Conservation (phyloP, 495 filamentous ascomycete species). For the Trichoderma parareesei region DNA sequence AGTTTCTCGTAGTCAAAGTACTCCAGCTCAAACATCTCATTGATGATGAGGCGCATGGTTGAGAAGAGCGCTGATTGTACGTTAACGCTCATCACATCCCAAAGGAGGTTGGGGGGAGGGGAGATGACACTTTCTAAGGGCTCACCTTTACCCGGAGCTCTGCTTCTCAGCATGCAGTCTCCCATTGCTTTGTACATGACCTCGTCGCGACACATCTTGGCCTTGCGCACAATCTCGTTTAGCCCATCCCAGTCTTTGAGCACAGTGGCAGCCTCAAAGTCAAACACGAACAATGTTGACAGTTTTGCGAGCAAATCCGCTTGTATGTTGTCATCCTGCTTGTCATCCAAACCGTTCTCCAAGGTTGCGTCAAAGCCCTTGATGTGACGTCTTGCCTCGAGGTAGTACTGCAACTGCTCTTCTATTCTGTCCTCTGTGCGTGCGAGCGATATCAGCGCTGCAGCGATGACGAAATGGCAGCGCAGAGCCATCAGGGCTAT, state of each 20-base stretch:
- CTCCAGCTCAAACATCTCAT: slow-evolving; percentile 49
- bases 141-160: slow-evolving; percentile 41
- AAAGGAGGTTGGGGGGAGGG: background rate
- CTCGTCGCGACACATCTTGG: slow-evolving; percentile 28
- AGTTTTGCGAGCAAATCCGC: slow-evolving; percentile 54
- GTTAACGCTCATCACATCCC: background rate
- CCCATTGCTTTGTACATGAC: slow-evolving; percentile 44
- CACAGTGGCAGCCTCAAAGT: slow-evolving; percentile 64
- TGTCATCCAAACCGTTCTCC: slow-evolving; percentile 15
- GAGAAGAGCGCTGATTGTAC: slow-evolving; percentile 33
- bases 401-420: slow-evolving; percentile 51
- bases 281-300: slow-evolving; percentile 55
- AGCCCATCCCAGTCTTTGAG: slow-evolving; percentile 62
- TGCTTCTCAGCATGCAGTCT: slow-evolving; percentile 51
- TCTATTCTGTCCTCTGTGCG: slow-evolving; percentile 56
- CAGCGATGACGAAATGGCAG: slow-evolving; percentile 60
- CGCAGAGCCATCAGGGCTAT: slow-evolving; percentile 52
- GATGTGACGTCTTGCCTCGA: slow-evolving; percentile 47
- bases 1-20: slow-evolving; percentile 45
- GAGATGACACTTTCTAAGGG: background rate
- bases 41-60: slow-evolving; percentile 52
- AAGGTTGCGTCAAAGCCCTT: slow-evolving; percentile 40
- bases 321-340: slow-evolving; percentile 33
- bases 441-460: slow-evolving; percentile 51
- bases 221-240: slow-evolving; percentile 50